Evolutionary conservation across 192 early-diverging fungal species (phyloP).

Genomic region (Coemansia sp.): DNA sequence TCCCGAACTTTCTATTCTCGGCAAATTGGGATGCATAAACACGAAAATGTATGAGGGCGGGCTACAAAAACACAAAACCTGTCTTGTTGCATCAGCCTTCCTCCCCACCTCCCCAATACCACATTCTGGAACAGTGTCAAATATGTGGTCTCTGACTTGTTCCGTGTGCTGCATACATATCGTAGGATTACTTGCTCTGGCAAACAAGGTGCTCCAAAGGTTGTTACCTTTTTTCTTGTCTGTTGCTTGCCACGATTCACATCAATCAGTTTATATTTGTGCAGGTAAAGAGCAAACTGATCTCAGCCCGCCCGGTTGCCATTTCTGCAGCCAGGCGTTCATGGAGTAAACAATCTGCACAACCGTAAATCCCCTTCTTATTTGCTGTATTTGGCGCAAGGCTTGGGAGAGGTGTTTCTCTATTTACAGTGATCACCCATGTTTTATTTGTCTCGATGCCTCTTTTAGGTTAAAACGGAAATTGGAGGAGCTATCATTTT

Average conservation of each 20-base stretch:
- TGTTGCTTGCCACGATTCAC: neutral
- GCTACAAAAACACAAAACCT: neutral
- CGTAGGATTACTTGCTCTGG: neutral
- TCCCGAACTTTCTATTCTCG: neutral
- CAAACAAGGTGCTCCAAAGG: neutral
- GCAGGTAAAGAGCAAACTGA: neutral
- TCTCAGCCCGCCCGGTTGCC: no score
- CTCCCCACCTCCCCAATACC: neutral
- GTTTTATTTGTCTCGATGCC: neutral
- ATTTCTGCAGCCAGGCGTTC: no score
- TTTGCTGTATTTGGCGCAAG: conserved; percentile 1
- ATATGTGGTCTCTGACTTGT: no score
- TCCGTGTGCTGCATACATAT: neutral
- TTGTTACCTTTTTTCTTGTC: neutral
- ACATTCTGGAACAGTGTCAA: neutral
- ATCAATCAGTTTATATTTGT: conserved; percentile 1
- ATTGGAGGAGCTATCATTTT: no score
- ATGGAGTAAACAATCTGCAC: neutral
- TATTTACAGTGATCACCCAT: neutral
- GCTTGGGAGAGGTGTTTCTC: neutral
- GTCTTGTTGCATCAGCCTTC: neutral
- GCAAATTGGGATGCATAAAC: neutral
- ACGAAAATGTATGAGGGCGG: neutral
- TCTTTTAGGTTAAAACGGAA: neutral
- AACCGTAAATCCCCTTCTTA: conserved; percentile 1